Conservation (phyloP, 106 monocot genomes). For the Acorus calamus region DNA sequence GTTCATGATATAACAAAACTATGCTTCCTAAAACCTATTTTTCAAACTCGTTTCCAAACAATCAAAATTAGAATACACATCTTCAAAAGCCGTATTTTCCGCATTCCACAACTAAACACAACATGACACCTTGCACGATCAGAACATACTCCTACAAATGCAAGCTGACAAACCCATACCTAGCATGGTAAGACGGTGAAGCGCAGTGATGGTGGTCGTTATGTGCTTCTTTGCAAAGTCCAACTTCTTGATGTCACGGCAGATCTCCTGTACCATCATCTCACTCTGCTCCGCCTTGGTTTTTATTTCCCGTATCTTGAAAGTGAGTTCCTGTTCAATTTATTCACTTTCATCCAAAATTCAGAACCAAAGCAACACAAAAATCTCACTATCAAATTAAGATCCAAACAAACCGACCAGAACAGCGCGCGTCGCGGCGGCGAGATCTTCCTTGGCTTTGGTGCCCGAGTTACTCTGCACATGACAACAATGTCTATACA, state of each 20-base stretch:
- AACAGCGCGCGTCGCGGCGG: slow-evolving; percentile 95
- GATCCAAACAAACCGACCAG: slow-evolving; percentile 36
- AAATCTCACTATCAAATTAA: not conserved
- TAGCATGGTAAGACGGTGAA: slow-evolving; percentile 98
- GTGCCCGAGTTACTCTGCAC: slow-evolving; percentile 87
- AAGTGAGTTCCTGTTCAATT: slow-evolving; percentile 73
- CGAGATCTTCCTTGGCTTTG: slow-evolving; percentile 99
- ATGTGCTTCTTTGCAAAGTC: slow-evolving; percentile 99
- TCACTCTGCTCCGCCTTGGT: slow-evolving; percentile 96
- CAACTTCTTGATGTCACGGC: slow-evolving; percentile 93
- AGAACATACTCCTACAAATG: too few species aligned
- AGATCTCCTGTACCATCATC: slow-evolving; percentile 99
- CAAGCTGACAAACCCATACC: slow-evolving; percentile 29
- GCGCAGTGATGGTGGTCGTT: slow-evolving; percentile 97
- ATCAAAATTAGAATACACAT: too few species aligned
- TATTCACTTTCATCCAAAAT: not conserved
- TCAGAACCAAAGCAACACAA: slow-evolving; percentile 2
- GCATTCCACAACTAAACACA: too few species aligned
- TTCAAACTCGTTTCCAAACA: too few species aligned
- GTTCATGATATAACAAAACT: too few species aligned
- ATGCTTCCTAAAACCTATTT: too few species aligned
- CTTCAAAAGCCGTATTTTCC: too few species aligned
- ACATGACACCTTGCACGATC: too few species aligned
- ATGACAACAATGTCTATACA: not conserved
- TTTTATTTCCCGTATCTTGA: slow-evolving; percentile 96